Evolutionary conservation across 192 early-diverging fungal species (phyloP), one percentile per base, ranked within the genome.

Genomic region (Backusella luteola): DNA sequence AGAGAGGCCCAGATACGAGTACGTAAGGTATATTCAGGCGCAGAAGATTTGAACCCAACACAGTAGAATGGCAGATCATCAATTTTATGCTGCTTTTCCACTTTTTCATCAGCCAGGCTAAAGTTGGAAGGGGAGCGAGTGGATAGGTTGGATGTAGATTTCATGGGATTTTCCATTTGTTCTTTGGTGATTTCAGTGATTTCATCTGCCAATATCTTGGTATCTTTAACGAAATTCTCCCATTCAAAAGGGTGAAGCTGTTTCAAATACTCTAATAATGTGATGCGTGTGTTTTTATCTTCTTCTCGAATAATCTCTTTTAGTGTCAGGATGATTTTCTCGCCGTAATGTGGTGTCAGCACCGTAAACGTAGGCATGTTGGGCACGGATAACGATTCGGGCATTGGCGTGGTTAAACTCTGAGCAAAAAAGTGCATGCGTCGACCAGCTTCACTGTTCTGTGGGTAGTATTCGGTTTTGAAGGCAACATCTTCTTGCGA

Each of bases 1-100:
- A 94, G 84, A 7, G 94, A 96, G 12, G 94, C 93, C 94, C 94
- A 96, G 71, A 95, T 95, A n/a, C 94, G 91, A 12, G 94, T 96
- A 34, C 94, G 89, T 42, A 96, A 87, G 0, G 92, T 93, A 73
- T 90, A 93, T 81, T 93, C 91, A 7, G 93, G 92, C 11, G 92
- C 88, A 15, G 92, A 89, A 41, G 90, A 91, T 83, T 93, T 95
- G 80, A 93, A 95, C 3, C 93, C 93, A 59, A 95, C 86, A 74
- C 89, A 90, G 70, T 93, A 93, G 80, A 93, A 95, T 14, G 92
- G 89, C 34, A 93, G 73, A 68, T 95, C 93, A 67, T 95, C 93
- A 34, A 89, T 88, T 84, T 92, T 92, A 69, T 66, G 42, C 32
- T 80, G 69, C 32, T 39, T 67, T 19, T 66, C 34, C 26, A 32